Evolutionary conservation across 2,329 filamentous ascomycete species (phyloP), one percentile per base, ranked within the genome.

Genomic region (Xylaria hypoxylon): DNA sequence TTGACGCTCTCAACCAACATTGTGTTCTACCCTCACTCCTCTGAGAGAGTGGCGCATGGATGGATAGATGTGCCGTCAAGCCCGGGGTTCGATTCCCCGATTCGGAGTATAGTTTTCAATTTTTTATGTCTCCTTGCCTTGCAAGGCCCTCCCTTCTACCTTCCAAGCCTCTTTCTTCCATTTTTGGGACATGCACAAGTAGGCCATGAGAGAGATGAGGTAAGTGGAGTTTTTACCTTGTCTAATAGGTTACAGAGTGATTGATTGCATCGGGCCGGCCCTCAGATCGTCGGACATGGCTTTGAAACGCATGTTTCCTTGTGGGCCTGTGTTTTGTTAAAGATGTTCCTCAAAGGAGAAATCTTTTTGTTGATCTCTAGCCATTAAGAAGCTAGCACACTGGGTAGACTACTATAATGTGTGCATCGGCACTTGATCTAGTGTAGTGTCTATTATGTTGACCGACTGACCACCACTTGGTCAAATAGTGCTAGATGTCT

Each of bases 81-180:
- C 73, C 70, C 73, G 73, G 73, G 73, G 73, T 74, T 75, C 73
- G 73, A 75, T 75, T 75, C 73, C 73, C 73, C 73, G 73, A 72
- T 72, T 74, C 73, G 73, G 73, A 74, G 72, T 66, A n/a, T 8
- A n/a, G 22, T 15, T 17, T 55, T 5, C 11, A 38, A n/a, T 45
- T 45, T 45, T 45, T n/a, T 17, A 19, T 22, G 8, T 45, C 2
- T 33, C 4, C 31, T 33, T 4, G 26, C 31, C 31, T 8, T 33
- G 31, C 7, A n/a, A n/a, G n/a, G n/a, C n/a, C n/a, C n/a, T 10
- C 31, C 7, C 31, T 3, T 33, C 31, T 15, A 52, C 11, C 31
- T 52, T 52, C 35, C 22, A 8, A 15, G 10, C 17, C 17, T 52
- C 15, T 5, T 31, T 24, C 35, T 22, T 28, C 28, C 22, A 11